Conservation (phyloP, 2,329 filamentous ascomycete species). For the Gremmenia infestans region DNA sequence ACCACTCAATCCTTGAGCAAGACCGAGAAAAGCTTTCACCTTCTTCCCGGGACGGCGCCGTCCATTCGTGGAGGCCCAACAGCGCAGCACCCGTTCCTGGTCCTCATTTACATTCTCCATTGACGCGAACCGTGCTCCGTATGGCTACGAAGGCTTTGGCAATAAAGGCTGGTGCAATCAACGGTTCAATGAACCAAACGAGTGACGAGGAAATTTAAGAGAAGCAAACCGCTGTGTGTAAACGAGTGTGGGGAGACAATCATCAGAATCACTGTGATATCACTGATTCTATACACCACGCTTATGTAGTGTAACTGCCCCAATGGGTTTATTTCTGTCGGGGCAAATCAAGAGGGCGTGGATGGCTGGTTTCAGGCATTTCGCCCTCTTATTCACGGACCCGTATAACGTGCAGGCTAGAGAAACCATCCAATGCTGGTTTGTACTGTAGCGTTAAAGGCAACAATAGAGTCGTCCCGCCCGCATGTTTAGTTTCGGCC, state of each 20-base stretch:
- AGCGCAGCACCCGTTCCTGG: constrained; percentile 13
- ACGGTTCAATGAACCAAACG: background rate
- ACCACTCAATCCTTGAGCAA: constrained; percentile 13
- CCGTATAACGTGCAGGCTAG: constrained; percentile 1
- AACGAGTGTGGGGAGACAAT: background rate
- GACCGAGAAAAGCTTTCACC: constrained; percentile 8
- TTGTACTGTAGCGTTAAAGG: background rate
- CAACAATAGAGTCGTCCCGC: background rate
- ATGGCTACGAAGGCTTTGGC: background rate
- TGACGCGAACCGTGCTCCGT: background rate
- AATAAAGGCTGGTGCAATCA: background rate
- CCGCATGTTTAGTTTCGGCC: background rate
- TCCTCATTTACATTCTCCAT: constrained; percentile 13
- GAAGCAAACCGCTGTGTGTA: background rate
- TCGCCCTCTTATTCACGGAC: constrained; percentile 4
- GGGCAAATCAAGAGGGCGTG: constrained; percentile 4
- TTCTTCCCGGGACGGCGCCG: constrained; percentile 8
- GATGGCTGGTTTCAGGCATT: constrained; percentile 7
- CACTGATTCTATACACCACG: background rate
- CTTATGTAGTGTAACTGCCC: background rate
- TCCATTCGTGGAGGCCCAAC: constrained; percentile 12
- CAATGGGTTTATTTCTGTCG: background rate
- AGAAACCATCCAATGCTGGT: background rate
- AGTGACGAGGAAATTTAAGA: background rate
- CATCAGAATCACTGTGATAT: background rate